phyloP scores from a whole-genome alignment of 2,329 filamentous ascomycete genomes.

The Calonectria leucothoes region DNA sequence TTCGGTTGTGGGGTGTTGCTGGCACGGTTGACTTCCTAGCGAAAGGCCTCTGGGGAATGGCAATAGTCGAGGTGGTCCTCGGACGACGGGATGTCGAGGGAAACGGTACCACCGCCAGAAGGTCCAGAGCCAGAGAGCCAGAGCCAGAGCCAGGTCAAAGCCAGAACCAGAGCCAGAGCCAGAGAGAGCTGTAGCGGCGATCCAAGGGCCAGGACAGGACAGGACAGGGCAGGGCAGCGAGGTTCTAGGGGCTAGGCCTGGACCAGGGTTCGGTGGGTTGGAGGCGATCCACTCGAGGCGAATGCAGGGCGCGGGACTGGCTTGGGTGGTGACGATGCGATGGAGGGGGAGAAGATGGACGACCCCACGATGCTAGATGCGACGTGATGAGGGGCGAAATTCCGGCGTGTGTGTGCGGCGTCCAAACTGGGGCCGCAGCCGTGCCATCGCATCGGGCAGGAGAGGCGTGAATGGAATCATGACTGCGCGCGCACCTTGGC shows the following conservation, averaged over 20 bases:
- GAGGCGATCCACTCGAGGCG: slow-evolving; percentile 37
- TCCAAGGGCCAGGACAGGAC: slow-evolving; percentile 12
- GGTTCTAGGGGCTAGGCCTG: slow-evolving; percentile 30
- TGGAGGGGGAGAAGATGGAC: slow-evolving; percentile 1
- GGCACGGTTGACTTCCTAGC: slow-evolving; percentile 40
- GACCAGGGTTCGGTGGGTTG: slow-evolving; percentile 25
- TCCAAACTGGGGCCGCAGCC: slow-evolving; percentile 1
- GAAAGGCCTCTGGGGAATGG: slow-evolving; percentile 16
- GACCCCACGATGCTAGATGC: slow-evolving; percentile 22
- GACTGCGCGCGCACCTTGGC: slow-evolving; percentile 6
- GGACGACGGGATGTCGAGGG: slow-evolving; percentile 44
- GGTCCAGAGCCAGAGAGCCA: slow-evolving; percentile 17
- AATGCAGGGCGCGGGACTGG: slow-evolving; percentile 36
- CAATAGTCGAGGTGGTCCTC: slow-evolving; percentile 21
- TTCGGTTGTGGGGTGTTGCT: slow-evolving; percentile 29
- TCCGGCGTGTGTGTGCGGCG: not conserved
- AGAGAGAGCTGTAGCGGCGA: slow-evolving; percentile 34
- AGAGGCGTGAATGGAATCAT: not conserved
- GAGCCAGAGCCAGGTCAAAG: slow-evolving; percentile 16
- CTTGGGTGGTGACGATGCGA: slow-evolving; percentile 21
- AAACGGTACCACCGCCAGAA: slow-evolving; percentile 27
- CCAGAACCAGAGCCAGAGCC: slow-evolving; percentile 3
- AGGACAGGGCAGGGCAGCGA: slow-evolving; percentile 14
- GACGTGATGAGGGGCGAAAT: slow-evolving; percentile 14
- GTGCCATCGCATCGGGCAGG: not conserved